Conservation (phyloP, 208 protist species). For the Crithidia sp. region DNA sequence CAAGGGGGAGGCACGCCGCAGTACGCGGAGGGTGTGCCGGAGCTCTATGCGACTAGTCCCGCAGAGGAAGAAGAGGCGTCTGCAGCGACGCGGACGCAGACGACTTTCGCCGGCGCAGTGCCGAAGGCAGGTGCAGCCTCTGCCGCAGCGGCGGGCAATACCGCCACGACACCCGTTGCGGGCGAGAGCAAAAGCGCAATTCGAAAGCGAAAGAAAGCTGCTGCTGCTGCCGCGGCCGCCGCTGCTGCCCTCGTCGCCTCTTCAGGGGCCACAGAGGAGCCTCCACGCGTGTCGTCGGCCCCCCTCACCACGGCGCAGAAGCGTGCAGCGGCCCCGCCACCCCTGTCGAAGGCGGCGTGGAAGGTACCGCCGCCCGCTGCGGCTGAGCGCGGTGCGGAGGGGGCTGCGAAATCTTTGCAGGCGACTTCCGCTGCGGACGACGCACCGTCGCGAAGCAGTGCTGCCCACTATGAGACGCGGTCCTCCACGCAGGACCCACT, state of each 20-base stretch:
- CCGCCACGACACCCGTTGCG: neutral
- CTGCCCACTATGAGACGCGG: neutral
- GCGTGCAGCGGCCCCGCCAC: neutral
- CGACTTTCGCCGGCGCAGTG: neutral
- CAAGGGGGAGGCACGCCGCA: neutral
- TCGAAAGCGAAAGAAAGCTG: slow-evolving; percentile 18
- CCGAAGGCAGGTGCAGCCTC: neutral
- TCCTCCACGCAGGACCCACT: neutral
- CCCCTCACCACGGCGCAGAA: no score
- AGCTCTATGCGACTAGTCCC: neutral
- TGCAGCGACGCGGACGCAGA: neutral
- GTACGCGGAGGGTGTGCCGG: neutral
- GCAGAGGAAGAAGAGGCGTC: neutral
- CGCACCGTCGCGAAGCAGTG: neutral
- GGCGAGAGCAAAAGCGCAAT: slow-evolving; percentile 20
- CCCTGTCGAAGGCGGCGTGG: no score
- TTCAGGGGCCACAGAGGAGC: neutral
- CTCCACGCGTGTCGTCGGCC: neutral
- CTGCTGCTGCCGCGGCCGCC: slow-evolving; percentile 10
- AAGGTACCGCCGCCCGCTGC: neutral
- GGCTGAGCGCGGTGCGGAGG: neutral
- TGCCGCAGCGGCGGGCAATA: neutral
- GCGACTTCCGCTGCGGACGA: neutral
- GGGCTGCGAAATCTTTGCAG: neutral
- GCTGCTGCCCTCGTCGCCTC: neutral